Percentiles rank a stretch among this genome's conserved stretches.
Conservation (phyloP, 495 filamentous ascomycete species). For the Hypoxylon lienhwacheense region DNA sequence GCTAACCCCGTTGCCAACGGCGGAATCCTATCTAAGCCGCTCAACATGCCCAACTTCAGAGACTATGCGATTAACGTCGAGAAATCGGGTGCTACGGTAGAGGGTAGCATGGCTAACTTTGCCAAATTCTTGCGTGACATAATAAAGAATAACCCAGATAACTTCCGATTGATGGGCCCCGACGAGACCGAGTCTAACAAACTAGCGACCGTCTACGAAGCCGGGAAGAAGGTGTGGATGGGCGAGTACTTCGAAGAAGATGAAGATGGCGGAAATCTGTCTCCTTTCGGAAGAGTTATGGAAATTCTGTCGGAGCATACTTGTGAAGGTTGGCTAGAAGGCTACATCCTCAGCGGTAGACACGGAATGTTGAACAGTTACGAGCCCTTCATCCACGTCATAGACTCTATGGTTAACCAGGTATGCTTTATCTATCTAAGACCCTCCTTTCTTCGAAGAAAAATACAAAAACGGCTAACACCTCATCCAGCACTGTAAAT, state of each 20-base stretch:
- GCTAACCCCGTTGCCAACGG: slow-evolving; percentile 75
- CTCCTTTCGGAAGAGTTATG: slow-evolving; percentile 67
- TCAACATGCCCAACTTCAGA: slow-evolving; percentile 66
- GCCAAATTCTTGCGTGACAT: slow-evolving; percentile 64
- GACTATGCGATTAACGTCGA: slow-evolving; percentile 60
- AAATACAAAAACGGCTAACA: slow-evolving; percentile 22
- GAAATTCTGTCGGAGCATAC: slow-evolving; percentile 78
- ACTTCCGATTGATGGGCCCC: slow-evolving; percentile 72
- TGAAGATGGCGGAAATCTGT: slow-evolving; percentile 66
- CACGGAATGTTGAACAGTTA: slow-evolving; percentile 76
- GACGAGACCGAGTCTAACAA: slow-evolving; percentile 81
- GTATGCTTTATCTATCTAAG: slow-evolving; percentile 26
- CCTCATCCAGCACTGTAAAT: slow-evolving; percentile 65
- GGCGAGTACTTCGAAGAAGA: slow-evolving; percentile 74
- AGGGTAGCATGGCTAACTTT: slow-evolving; percentile 66
- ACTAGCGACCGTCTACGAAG: slow-evolving; percentile 65
- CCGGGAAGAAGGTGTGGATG: slow-evolving; percentile 75
- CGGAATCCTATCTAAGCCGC: slow-evolving; percentile 61
- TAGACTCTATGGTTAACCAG: slow-evolving; percentile 77
- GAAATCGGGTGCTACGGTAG: slow-evolving; percentile 52
- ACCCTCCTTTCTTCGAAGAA: background rate
- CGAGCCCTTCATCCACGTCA: slow-evolving; percentile 77
- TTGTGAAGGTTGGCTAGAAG: slow-evolving; percentile 75
- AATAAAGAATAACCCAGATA: slow-evolving; percentile 58
- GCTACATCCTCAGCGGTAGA: slow-evolving; percentile 68